phyloP scores from a whole-genome alignment of 306 rosid species.

The Gleditsia sinensis region DNA sequence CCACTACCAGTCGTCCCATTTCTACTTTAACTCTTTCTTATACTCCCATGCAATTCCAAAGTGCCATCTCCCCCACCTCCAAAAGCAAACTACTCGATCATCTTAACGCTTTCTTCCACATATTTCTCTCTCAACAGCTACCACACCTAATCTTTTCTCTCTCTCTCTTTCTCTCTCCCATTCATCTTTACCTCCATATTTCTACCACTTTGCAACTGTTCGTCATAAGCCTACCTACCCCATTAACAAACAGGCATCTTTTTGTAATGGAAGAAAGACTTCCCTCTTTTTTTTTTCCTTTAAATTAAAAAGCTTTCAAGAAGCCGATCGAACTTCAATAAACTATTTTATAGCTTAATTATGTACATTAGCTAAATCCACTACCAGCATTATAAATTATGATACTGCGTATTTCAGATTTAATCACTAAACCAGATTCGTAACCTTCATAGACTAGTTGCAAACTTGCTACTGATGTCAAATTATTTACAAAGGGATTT shows the following conservation, averaged over 20 bases:
- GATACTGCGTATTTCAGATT: no score
- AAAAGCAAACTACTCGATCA: no score
- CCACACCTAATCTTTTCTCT: constrained; percentile 34
- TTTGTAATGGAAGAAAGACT: neutral
- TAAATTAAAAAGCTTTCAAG: neutral
- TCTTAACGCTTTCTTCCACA: constrained; percentile 31
- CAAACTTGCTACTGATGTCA: no score
- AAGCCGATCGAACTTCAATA: neutral
- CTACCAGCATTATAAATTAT: no score
- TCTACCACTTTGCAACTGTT: neutral
- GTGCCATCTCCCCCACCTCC: no score
- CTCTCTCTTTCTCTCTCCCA: neutral
- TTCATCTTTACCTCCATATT: neutral
- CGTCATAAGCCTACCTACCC: constrained; percentile 30
- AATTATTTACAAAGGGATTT: no score
- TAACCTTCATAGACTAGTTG: neutral
- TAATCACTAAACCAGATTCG: no score
- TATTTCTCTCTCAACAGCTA: constrained; percentile 27
- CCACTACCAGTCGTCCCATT: constrained; percentile 31
- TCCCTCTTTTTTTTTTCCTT: neutral
- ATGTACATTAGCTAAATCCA: neutral
- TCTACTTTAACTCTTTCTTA: constrained; percentile 8
- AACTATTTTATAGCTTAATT: neutral
- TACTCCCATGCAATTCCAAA: constrained; percentile 18
- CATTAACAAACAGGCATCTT: constrained; percentile 10